Percentiles rank a stretch among this genome's conserved stretches.
phyloP scores from a whole-genome alignment of 441 rosid genomes.

The Brassica balearica region DNA sequence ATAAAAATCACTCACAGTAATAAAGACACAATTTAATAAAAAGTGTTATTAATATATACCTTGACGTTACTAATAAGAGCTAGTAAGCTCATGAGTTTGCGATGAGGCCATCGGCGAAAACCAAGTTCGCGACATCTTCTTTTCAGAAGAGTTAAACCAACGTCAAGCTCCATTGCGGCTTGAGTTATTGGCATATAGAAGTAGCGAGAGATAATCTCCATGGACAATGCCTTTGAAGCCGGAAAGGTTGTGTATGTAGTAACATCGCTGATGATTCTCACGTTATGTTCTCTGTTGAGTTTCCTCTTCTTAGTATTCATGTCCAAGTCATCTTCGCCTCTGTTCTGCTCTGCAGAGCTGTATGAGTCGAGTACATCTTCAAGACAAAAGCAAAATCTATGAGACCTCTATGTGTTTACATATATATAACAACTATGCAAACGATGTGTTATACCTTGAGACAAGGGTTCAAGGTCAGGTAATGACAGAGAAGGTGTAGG shows the following conservation, averaged over 20 bases:
- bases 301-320: constrained; percentile 21
- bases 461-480: constrained; percentile 43
- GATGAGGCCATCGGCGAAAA: constrained; percentile 77
- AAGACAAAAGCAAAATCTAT: constrained; percentile 28
- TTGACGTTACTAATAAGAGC: constrained; percentile 65
- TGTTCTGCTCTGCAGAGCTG: constrained; percentile 29
- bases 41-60: constrained; percentile 42
- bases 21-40: background rate
- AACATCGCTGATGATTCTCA: constrained; percentile 30
- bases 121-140: constrained; percentile 85
- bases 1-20: background rate
- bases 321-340: constrained; percentile 33
- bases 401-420: background rate
- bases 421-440: background rate
- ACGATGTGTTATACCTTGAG: constrained; percentile 43
- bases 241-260: constrained; percentile 17
- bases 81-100: constrained; percentile 76
- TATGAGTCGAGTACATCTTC: constrained; percentile 45
- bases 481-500: constrained; percentile 41
- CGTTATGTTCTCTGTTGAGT: constrained; percentile 25
- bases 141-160: constrained; percentile 79
- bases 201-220: constrained; percentile 51
- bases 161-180: constrained; percentile 75
- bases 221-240: constrained; percentile 42
- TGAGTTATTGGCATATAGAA: constrained; percentile 80